Base-by-base conservation (phyloP, 345 rosid genomes). In the Eucalyptus marginata region DNA sequence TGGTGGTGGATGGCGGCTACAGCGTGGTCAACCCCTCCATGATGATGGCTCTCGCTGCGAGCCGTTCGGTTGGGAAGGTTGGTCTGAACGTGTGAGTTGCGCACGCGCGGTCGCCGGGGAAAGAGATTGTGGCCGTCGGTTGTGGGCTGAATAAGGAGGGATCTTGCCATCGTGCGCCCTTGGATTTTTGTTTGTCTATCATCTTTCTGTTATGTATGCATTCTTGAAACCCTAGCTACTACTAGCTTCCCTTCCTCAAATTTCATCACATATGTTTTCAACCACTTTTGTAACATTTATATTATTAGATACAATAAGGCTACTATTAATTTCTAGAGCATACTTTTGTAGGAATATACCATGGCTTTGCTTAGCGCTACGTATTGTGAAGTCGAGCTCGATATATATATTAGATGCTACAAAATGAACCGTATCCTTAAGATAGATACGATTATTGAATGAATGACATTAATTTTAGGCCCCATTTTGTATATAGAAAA, bases 1-100 rank as follows among this genome's bases (percentile, higher is more conserved):
- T 93, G 15, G 87, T 91, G 84, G 86, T 92, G 31, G 94, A 93
- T 83, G 94, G 94, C 27, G 93, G 91, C 17, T 88, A 22, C 31
- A 86, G 91, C 33, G 29, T 56, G 12, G 89, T 90, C 6, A 92
- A 93, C 90, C 90, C 94, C 12, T 71, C 89, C 8, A 2, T 91
- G 50, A 9, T 87, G 66, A 89, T 9, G 88, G 87, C 87, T 44
- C 50, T 44, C 2, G 87, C 80, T 5, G 80, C 80, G 1, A 10
- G 13, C 44, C 44, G 24, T 68, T 17, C 80, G 3, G 1, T 3
- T 5, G 44, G 80, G 22, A 68, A 68, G 44, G 13, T 17, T 7
- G 22, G 22, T 33, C 9, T 8, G 80, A 68, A 33, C 44, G 4
- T 3, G 43, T 5, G 80, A 68, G 3, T 8, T 31, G 79, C 79